These are phyloP conservation scores for Ploettnerulaceae sp. DNA, from an alignment of 2,329 filamentous ascomycete genomes.

Conservation along the genomic window DNA sequence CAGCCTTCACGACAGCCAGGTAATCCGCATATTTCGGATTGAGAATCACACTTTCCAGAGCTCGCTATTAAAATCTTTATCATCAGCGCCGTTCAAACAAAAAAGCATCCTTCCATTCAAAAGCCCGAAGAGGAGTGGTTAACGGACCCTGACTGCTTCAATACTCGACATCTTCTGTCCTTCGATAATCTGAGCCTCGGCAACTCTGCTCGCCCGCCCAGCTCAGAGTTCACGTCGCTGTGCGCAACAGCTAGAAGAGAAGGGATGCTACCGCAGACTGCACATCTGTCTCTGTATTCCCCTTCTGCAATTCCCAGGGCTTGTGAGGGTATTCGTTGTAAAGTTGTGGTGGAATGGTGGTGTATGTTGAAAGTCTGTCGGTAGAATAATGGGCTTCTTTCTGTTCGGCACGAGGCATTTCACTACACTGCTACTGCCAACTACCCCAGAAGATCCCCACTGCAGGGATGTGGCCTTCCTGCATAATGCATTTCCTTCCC, in stretches of 20 bases:
- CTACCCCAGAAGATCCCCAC: conserved; percentile 20
- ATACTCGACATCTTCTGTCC: conserved; percentile 25
- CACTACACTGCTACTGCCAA: not conserved
- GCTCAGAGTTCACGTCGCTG: not conserved
- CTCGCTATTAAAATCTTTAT: conserved; percentile 23
- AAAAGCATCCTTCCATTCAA: not conserved
- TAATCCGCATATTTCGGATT: conserved; percentile 82
- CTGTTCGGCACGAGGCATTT: conserved; percentile 17
- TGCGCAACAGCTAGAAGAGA: conserved; percentile 16
- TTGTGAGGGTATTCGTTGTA: not conserved
- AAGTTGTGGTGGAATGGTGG: not conserved
- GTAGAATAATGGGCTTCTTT: conserved; percentile 2
- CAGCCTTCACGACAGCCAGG: conserved; percentile 81
- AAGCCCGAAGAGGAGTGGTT: not conserved
- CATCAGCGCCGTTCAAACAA: conserved; percentile 20
- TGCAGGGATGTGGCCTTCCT: conserved; percentile 12
- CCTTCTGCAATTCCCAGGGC: too few species aligned
- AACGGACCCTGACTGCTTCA: conserved; percentile 27
- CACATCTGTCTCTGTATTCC: conserved; percentile 17
- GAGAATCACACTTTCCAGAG: conserved; percentile 70
- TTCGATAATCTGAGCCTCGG: conserved; percentile 25
- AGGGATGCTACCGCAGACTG: conserved; percentile 20
- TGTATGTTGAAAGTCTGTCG: not conserved
- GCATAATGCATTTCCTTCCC: conserved; percentile 14
- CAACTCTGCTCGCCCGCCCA: conserved; percentile 14